Conservation (phyloP, 1,284 basidiomycete genomes). For the Filobasidium uniguttulatum region DNA sequence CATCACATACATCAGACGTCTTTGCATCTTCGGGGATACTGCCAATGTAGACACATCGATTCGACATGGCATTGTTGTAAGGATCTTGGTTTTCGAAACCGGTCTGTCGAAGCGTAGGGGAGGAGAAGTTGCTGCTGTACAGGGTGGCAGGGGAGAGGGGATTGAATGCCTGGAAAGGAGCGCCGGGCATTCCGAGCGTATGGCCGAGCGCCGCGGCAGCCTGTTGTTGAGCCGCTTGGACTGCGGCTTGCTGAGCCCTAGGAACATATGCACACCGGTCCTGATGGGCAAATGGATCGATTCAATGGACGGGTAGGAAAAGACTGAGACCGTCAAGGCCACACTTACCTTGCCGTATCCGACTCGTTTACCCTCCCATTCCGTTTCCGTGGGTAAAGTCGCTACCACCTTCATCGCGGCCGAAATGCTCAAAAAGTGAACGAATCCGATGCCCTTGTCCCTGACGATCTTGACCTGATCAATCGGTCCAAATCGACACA, state of each 20-base stretch:
- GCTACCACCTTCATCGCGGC: conserved; percentile 87
- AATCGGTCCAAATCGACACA: conserved; percentile 76
- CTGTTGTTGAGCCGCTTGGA: conserved; percentile 44
- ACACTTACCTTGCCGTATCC: conserved; percentile 71
- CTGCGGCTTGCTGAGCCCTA: conserved; percentile 38
- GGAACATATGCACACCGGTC: conserved; percentile 74
- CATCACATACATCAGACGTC: conserved; percentile 82
- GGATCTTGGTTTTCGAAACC: conserved; percentile 12
- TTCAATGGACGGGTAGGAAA: no score
- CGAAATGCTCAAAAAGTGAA: conserved; percentile 86
- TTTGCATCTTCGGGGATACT: conserved; percentile 89
- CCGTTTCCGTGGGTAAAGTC: conserved; percentile 70
- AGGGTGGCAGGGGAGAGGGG: conserved; percentile 20
- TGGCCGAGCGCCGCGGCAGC: conserved; percentile 40
- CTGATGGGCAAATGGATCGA: conserved; percentile 12
- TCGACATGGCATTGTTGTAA: conserved; percentile 30
- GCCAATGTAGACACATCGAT: conserved; percentile 81
- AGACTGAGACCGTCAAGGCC: neutral
- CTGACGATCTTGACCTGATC: conserved; percentile 96
- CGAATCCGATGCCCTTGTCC: conserved; percentile 94
- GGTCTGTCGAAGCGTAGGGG: conserved; percentile 6
- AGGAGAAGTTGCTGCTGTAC: conserved; percentile 17
- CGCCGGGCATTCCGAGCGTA: conserved; percentile 25
- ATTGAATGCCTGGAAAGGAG: conserved; percentile 25
- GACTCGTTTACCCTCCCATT: conserved; percentile 85